Evolutionary conservation across 139 green algal species (phyloP).

Genomic region (Chlorella sp.): DNA sequence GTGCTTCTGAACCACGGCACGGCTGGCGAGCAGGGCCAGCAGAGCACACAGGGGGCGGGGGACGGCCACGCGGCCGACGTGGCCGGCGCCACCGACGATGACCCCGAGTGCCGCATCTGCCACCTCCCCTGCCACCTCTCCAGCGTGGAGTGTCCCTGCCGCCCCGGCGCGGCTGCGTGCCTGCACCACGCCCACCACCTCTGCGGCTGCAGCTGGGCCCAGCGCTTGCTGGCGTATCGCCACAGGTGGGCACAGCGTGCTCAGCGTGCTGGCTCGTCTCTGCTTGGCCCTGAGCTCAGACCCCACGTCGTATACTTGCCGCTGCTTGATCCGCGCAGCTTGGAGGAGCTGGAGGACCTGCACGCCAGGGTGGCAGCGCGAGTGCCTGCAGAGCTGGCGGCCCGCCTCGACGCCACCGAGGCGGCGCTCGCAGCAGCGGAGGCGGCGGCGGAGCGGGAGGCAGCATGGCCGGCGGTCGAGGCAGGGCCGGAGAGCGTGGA

Average conservation of each 20-base stretch:
- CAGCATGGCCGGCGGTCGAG: neutral
- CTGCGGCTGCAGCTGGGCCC: constrained; percentile 65
- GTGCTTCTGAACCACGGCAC: neutral
- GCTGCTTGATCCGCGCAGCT: too few relatives aligned
- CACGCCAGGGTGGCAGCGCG: constrained; percentile 4
- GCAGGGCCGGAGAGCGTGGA: neutral
- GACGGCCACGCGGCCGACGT: constrained; percentile 34
- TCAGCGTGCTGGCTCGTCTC: neutral
- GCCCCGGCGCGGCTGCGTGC: constrained; percentile 53
- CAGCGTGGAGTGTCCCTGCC: constrained; percentile 67
- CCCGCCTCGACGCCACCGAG: constrained; percentile 13
- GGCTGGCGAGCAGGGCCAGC: constrained; percentile 27
- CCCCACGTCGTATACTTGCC: too few relatives aligned
- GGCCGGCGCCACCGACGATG: too few relatives aligned
- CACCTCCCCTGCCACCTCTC: constrained; percentile 41
- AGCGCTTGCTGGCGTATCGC: constrained; percentile 68
- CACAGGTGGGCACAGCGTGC: constrained; percentile 54
- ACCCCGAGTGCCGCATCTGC: constrained; percentile 58
- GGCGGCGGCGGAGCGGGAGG: constrained; percentile 2
- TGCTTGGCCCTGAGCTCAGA: too few relatives aligned
- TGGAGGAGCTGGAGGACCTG: constrained; percentile 26
- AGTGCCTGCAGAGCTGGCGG: neutral
- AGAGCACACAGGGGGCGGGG: constrained; percentile 1
- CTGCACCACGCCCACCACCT: constrained; percentile 60
- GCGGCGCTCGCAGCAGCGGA: neutral